These are phyloP conservation scores for Gloeophyllum trabeum DNA, from an alignment of 768 basidiomycete genomes.

Conservation along the genomic window DNA sequence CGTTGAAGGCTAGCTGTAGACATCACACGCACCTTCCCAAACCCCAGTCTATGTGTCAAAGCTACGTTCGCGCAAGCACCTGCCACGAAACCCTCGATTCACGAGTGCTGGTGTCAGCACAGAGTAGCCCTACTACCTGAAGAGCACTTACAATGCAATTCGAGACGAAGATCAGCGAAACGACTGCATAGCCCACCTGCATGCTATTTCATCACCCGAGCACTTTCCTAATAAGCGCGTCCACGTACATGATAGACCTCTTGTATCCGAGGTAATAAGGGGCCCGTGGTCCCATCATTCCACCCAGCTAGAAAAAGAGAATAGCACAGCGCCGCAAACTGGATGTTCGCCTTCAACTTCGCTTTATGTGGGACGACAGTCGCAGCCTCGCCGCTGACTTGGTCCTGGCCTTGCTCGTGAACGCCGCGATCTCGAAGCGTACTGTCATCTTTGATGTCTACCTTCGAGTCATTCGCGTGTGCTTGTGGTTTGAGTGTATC, in stretches of 20 bases:
- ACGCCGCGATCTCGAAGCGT: too few species aligned
- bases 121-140: neutral
- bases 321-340: constrained; percentile 23
- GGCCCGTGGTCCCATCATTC: constrained; percentile 28
- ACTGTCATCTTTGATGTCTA: too few species aligned
- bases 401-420: too few species aligned
- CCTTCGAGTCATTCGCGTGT: too few species aligned
- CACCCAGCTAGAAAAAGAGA: constrained; percentile 23
- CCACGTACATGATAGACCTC: constrained; percentile 21
- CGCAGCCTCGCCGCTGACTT: too few species aligned
- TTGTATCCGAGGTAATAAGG: constrained; percentile 26
- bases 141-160: constrained; percentile 21
- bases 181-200: constrained; percentile 25
- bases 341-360: constrained; percentile 9
- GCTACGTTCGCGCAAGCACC: constrained; percentile 21
- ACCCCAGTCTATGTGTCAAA: constrained; percentile 18
- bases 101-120: neutral
- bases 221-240: neutral
- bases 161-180: constrained; percentile 32
- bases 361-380: too few species aligned
- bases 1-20: neutral
- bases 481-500: too few species aligned
- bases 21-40: constrained; percentile 17
- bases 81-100: constrained; percentile 17
- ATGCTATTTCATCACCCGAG: neutral